These are phyloP conservation scores for Coccinonectria pachysandricola DNA, from an alignment of 2,329 filamentous ascomycete species.

Conservation along the genomic window DNA sequence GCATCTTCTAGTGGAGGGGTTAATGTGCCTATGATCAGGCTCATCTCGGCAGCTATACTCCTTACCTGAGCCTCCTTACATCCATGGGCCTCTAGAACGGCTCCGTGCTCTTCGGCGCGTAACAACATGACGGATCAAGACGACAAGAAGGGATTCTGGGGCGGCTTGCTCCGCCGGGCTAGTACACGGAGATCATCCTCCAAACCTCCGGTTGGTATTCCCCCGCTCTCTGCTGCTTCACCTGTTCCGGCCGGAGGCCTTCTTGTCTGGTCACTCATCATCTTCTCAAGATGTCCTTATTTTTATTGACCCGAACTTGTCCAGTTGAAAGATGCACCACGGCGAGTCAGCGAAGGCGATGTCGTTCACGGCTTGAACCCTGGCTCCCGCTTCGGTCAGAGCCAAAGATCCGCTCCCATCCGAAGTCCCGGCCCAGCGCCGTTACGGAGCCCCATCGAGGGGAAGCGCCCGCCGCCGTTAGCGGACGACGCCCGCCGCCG, in stretches of 20 bases:
- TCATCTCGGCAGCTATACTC: too few species aligned
- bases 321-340: conserved; percentile 11
- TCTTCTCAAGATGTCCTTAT: neutral
- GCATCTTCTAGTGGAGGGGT: too few species aligned
- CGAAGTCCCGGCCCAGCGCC: conserved; percentile 18
- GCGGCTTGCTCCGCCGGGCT: conserved; percentile 37
- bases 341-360: conserved; percentile 11
- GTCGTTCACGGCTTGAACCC: conserved; percentile 12
- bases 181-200: conserved; percentile 24
- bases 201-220: conserved; percentile 13
- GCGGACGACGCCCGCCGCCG: conserved; percentile 27
- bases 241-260: too few species aligned
- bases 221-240: too few species aligned
- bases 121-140: conserved; percentile 24
- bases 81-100: too few species aligned
- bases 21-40: too few species aligned
- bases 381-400: conserved; percentile 32
- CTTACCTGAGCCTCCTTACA: too few species aligned
- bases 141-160: conserved; percentile 36
- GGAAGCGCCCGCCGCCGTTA: conserved; percentile 10
- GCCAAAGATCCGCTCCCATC: too few species aligned
- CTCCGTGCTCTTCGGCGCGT: too few species aligned
- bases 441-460: conserved; percentile 9
- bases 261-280: too few species aligned
- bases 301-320: conserved; percentile 2